Evolutionary conservation across 305 asterid species (phyloP), one percentile per base, ranked within the genome.

Genomic region (Petunia hybrid): DNA sequence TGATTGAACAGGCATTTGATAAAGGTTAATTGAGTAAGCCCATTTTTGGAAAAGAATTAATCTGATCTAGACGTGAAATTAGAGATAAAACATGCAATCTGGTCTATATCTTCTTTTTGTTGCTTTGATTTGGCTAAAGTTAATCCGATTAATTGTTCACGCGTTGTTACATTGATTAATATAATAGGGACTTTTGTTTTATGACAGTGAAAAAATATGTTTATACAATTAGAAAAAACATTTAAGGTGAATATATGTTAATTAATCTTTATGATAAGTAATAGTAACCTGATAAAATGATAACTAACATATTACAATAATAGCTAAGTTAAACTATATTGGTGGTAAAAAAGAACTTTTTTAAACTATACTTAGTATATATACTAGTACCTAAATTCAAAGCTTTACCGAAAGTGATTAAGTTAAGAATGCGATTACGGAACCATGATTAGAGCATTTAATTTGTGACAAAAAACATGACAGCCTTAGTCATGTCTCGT

Each of bases 381-480:
- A 14, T 14, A 55, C 14, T 14, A 55, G 13, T 6, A 6, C 14
- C 60, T 6, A 14, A 55, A 8, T 14, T 6, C 8, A n/a, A 57
- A 57, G 75, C 57, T 78, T 81, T 66, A 80, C 80, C 73, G 80
- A 59, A 73, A 74, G 46, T 70, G 40, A 16, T 41, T 48, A 48
- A 66, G 64, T 13, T 40, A 76, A 77, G 71, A 61, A 78, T 76
- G 82, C 75, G 87, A 62, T 81, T 60, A 85, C 82, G 85, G 83
- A 78, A 81, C 83, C 83, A 76, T 76, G 85, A 84, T 84, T 82
- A 71, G 65, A 78, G 65, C 70, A 42, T 80, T 48, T 80, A 57
- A 67, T 82, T 64, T 79, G 85, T 80, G 91, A 82, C 85, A 53
- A 79, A 64, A 61, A 87, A 80, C 85, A 79, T 83, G 89, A 67